Conservation (phyloP, 805 yeast genomes). For the Kluyveromyces starmeri region DNA sequence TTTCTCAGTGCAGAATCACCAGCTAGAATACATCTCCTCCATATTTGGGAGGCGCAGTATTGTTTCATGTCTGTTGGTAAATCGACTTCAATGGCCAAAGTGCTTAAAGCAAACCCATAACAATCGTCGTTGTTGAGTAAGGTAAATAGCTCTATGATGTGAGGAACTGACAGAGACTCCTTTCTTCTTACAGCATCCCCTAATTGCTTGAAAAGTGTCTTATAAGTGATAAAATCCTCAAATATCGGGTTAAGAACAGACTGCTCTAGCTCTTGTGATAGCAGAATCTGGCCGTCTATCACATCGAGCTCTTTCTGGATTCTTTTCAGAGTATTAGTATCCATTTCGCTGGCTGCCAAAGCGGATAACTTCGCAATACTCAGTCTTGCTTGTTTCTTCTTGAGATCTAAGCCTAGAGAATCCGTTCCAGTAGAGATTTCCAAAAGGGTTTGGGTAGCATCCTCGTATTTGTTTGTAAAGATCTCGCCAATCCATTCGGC, state of each 20-base stretch:
- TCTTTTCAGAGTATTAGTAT: conserved; percentile 25
- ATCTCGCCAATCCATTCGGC: conserved; percentile 70
- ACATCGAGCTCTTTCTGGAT: conserved; percentile 44
- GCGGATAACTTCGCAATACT: conserved; percentile 66
- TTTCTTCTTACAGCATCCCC: conserved; percentile 21
- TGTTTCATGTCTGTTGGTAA: conserved; percentile 14
- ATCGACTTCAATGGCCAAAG: conserved; percentile 34
- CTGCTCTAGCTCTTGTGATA: conserved; percentile 24
- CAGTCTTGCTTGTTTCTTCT: conserved; percentile 41
- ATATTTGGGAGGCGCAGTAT: conserved; percentile 33
- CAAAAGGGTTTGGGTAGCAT: conserved; percentile 43
- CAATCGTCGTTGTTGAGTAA: conserved; percentile 32
- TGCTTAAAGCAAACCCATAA: conserved; percentile 41
- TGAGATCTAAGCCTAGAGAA: conserved; percentile 33
- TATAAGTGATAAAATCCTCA: conserved; percentile 14
- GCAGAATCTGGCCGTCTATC: conserved; percentile 41
- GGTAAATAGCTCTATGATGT: conserved; percentile 46
- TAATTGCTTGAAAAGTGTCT: conserved; percentile 17
- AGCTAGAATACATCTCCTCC: conserved; percentile 49
- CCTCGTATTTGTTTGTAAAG: conserved; percentile 38
- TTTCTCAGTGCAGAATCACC: conserved; percentile 43
- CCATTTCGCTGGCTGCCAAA: conserved; percentile 31
- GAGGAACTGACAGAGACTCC: conserved; percentile 34
- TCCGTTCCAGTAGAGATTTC: conserved; percentile 34
- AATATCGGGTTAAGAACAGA: neutral